Evolutionary conservation across 371 early-diverging fungal genomes (phyloP), one percentile per base, ranked within the genome.

Genomic region (Lichtheimia ramosa): DNA sequence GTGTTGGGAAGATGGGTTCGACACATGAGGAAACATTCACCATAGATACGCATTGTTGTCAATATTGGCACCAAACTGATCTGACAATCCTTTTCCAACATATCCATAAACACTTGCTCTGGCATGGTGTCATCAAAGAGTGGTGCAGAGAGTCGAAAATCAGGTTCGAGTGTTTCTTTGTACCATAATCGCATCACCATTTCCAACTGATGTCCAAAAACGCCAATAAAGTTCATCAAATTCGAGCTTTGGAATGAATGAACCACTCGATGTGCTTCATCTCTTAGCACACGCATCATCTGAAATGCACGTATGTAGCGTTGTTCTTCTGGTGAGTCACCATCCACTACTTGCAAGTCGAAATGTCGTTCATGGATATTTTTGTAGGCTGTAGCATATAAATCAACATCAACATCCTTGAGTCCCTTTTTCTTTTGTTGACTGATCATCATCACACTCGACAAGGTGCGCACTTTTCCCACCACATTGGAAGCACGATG

Each of bases 1-100:
- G 62, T n/a, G 12, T 89, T 81, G 71, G 90, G 89, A 27, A 84
- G 66, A 65, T 92, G 89, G 3, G 90, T 68, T 59, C 89, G 85
- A 10, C 87, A 88, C 41, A 83, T 69, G 39, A 90, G 86, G 18
- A 91, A 83, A 54, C 83, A 89, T 6, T 90, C 58, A 40, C 59
- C 63, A 52, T 77, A 77, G 14, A 64, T 56, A 14, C 56, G 39
- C 13, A 69, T 40, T 3, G 68, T 64, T 0, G 68, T 59, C 1
- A 71, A 3, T 0, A 71, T 5, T 5, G 69, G 66, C 3, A 66
- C 55, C 5, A 68, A 1, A 59, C 58, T 58, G 2, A 20, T 27
- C 8, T 28, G 18, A 12, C 39, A 34, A 6, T 43, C 55, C 12
- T 3, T 21, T 8, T 43, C 43, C 8, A 51, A 16, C 7, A 28